Base-by-base conservation (phyloP, 1,284 basidiomycete genomes). In the Porodaedalea pini region DNA sequence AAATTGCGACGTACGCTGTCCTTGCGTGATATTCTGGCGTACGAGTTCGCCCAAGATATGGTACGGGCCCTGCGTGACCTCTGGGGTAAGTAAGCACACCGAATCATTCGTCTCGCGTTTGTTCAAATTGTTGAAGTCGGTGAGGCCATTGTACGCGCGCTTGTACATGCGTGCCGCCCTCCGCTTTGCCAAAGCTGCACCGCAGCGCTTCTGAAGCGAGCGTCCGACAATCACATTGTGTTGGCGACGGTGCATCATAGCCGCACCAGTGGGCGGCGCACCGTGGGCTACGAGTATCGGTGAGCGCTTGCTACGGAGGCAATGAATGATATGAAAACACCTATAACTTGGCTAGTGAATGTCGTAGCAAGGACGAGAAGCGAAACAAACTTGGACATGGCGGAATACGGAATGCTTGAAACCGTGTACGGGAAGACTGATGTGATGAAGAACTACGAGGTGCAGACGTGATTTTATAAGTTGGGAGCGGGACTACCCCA, bases 21-120 rank as follows among this genome's bases (percentile, higher is more conserved):
- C 21, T 13, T 57, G 48, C 5, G 55, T 57, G 23, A 57, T 51
- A 39, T 57, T 57, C 55, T 57, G 55, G 34, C 47, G 34, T 15
- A 51, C 45, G 23, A 57, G 49, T 25, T 57, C 55, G 13, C 55
- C 55, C 2, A 57, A 39, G 21, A 57, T 51, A 51, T 57, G 55
- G 34, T 57, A 57, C 49, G 55, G 55, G 17, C 55, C 55, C 32
- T 57, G 55, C 15, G 55, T 57, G 5, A 57, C 55, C 37, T 51
- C 55, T 3, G 55, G 55, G 10, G 55, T 57, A 13, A 57, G 48
- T 19, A 57, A 51, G 32, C 55, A 57, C 11, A 57, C 39, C 21
- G 54, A 48, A 34, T 48, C 54, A 23, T 48, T 55, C 4, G 31
- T 21, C 8, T 47, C 34, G 15, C 45, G 45, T 23, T n/a, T n/a